Percentiles rank a stretch among this genome's conserved stretches.
Evolutionary conservation across 1,139 yeast genomes (phyloP).

Genomic region (Spencermartinsiella ligniputridi): DNA sequence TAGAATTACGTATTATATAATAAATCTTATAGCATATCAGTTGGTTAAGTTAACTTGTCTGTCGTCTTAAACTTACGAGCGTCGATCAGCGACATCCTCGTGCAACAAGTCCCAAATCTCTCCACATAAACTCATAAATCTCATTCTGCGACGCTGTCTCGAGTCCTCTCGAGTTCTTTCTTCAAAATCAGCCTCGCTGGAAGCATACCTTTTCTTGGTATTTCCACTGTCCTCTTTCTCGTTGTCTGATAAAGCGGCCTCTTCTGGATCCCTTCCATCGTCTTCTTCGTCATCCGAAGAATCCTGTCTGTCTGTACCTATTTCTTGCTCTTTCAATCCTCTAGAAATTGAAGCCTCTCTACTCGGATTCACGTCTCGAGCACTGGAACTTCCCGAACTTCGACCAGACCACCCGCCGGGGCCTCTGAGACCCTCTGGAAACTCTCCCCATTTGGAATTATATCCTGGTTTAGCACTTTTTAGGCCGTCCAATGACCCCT

Average conservation of each 20-base stretch:
- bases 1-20: too few relatives aligned
- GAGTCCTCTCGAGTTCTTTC: not conserved
- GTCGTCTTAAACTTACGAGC: too few relatives aligned
- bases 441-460: not conserved
- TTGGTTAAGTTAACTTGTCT: too few relatives aligned
- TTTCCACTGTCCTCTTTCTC: conserved; percentile 13
- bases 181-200: not conserved
- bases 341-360: not conserved
- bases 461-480: not conserved
- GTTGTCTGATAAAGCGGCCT: conserved; percentile 28
- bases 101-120: conserved; percentile 32
- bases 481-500: conserved; percentile 2
- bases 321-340: not conserved
- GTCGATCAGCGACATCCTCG: too few relatives aligned
- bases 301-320: not conserved
- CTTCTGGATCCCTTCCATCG: conserved; percentile 26
- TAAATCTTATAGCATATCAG: too few relatives aligned
- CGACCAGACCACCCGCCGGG: not conserved
- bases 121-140: conserved; percentile 29
- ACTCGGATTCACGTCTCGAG: not conserved
- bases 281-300: conserved; percentile 5
- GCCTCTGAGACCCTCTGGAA: not conserved
- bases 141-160: conserved; percentile 14
- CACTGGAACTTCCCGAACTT: not conserved
- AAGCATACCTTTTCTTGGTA: not conserved